Evolutionary conservation across 148 eudicot genomes (phyloP).

Genomic region (Spergularia bocconei): DNA sequence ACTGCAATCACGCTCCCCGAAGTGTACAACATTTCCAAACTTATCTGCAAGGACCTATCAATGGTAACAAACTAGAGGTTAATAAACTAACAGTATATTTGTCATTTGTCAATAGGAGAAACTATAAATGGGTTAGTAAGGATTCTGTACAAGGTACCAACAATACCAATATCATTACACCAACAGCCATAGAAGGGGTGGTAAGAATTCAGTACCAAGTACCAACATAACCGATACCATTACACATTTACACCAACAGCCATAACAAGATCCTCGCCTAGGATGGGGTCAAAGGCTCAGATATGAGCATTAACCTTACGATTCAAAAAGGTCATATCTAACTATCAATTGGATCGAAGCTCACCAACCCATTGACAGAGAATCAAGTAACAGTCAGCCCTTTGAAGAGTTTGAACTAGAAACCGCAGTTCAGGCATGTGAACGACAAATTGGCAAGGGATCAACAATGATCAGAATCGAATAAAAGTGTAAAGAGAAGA

Average conservation of each 20-base stretch:
- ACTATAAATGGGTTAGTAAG: not conserved
- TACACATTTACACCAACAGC: not conserved
- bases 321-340: not conserved
- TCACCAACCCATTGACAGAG: not conserved
- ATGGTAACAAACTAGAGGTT: slow-evolving; percentile 1
- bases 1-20: slow-evolving; percentile 99
- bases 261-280: not conserved
- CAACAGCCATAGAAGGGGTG: not conserved
- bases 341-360: not conserved
- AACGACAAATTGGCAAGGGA: not conserved
- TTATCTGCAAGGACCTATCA: slow-evolving; percentile 97
- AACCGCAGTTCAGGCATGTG: not conserved
- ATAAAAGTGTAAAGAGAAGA: not conserved
- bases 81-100: not conserved
- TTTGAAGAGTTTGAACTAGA: not conserved
- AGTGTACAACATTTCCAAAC: slow-evolving; percentile 92
- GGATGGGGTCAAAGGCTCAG: not conserved
- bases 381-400: not conserved
- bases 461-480: not conserved
- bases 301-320: not conserved
- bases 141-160: not conserved
- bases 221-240: not conserved
- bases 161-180: not conserved
- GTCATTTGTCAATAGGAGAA: not conserved
- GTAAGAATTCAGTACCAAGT: not conserved